Base-by-base conservation (phyloP, 1,139 yeast species). In the Pichia sp. region DNA sequence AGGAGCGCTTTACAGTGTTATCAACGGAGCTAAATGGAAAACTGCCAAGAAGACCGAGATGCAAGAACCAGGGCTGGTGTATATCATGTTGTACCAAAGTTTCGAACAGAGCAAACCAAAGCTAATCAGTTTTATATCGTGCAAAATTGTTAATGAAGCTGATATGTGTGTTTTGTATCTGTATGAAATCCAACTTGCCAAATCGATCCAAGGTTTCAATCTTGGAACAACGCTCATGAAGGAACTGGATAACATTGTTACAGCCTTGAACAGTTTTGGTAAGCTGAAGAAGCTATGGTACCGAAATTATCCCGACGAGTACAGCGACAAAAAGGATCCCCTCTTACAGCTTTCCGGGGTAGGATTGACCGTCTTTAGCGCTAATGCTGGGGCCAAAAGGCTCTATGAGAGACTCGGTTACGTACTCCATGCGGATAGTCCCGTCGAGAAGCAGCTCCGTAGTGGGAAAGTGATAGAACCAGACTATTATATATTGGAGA, bases 321-420 rank as follows among this genome's bases (percentile, higher is more conserved):
- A 34, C 13, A 17, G 12, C 3, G 39, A 38, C 10, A 7, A 21
- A 4, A 26, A 33, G 17, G 34, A 35, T 26, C 32, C 34, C 8
- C 16, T 18, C 4, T 14, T 34, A 10, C 29, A 29, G 16, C 21
- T 58, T 13, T 42, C 47, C 5, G 69, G 64, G 1, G 61, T 69
- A 3, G 60, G 65, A 16, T 53, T 74, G 29, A 74, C 80, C 0
- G 80, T 74, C 0, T 75, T 74, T 47, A 45, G 67, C n/a, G 66
- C 60, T 6, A 75, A 75, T 40, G 22, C 29, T 5, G 47, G 40
- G 4, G 77, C 77, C 0, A 43, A 58, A 17, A 35, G 49, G 1
- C 71, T 77, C 72, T 75, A 75, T 43, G 21, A 34, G 12, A 51
- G 49, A 4, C 31, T 40, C 3, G 43, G 43, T 5, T 40, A 18